Conservation (phyloP, 441 rosid genomes). For the Macaranga tanarius region DNA sequence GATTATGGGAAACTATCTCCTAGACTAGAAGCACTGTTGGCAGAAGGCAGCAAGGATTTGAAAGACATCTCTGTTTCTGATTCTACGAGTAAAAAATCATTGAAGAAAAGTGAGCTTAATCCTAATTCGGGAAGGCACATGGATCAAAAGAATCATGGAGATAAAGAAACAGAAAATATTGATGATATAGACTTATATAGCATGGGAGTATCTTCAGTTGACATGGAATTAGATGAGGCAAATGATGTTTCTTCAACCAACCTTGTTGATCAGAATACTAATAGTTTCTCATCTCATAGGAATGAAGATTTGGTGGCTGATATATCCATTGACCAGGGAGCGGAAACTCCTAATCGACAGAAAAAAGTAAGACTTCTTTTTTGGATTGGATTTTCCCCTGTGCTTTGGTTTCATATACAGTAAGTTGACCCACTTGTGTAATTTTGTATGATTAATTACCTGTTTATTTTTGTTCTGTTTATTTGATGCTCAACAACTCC, state of each 20-base stretch:
- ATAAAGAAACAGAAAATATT: constrained; percentile 26
- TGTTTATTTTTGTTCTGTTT: background rate
- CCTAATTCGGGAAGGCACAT: constrained; percentile 21
- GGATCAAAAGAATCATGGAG: constrained; percentile 23
- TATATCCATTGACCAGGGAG: constrained; percentile 18
- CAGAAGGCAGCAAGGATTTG: constrained; percentile 46
- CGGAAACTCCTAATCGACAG: constrained; percentile 23
- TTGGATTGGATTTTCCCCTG: constrained; percentile 16
- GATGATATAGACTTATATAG: constrained; percentile 30
- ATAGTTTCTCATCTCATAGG: constrained; percentile 22
- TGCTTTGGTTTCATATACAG: constrained; percentile 18
- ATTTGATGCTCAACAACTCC: background rate
- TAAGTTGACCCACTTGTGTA: constrained; percentile 14
- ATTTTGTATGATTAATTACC: constrained; percentile 3
- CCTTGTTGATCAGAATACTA: constrained; percentile 24
- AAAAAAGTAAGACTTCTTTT: constrained; percentile 36
- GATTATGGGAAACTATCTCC: constrained; percentile 78
- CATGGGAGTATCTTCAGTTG: constrained; percentile 27
- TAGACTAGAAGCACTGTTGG: constrained; percentile 63
- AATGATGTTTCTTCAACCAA: constrained; percentile 25
- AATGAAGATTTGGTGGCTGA: constrained; percentile 29
- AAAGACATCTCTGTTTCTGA: constrained; percentile 28
- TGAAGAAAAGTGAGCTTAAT: constrained; percentile 25
- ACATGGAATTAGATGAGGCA: constrained; percentile 27
- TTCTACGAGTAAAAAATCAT: constrained; percentile 22